Evolutionary conservation across 441 rosid species (phyloP).

Genomic region (Erodium texanum): DNA sequence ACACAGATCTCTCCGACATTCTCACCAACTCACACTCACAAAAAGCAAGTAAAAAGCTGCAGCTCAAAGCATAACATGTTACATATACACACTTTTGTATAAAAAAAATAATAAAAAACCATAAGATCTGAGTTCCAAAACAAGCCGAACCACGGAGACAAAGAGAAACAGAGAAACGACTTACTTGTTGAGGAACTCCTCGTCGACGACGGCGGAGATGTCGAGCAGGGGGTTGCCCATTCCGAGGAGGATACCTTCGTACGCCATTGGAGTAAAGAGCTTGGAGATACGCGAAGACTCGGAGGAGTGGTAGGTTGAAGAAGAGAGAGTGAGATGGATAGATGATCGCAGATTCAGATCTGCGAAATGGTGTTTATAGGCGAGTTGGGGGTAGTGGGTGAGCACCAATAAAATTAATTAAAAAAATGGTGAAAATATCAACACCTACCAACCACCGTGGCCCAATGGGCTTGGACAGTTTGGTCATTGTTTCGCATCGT

Average conservation of each 20-base stretch:
- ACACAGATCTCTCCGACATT: neutral
- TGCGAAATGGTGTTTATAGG: neutral
- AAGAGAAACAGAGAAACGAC: neutral
- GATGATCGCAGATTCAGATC: neutral
- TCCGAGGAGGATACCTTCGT: neutral
- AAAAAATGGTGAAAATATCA: neutral
- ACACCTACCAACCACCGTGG: neutral
- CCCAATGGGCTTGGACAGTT: neutral
- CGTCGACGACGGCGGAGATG: slow-evolving; percentile 9
- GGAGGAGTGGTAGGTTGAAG: neutral
- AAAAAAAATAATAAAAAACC: neutral
- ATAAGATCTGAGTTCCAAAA: neutral
- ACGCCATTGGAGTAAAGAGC: slow-evolving; percentile 1
- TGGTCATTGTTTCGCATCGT: neutral
- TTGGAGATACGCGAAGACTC: neutral
- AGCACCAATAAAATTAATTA: neutral
- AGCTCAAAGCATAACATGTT: neutral
- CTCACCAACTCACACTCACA: neutral
- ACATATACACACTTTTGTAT: neutral
- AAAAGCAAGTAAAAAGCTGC: neutral
- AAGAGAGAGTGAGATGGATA: neutral
- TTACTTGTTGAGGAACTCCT: slow-evolving; percentile 2
- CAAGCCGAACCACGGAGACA: too few relatives aligned
- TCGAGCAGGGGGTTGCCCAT: slow-evolving; percentile 7
- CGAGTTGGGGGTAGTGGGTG: neutral